These are phyloP conservation scores for Chaetomium strumarium DNA, from an alignment of 2,329 filamentous ascomycete species.

Conservation along the genomic window DNA sequence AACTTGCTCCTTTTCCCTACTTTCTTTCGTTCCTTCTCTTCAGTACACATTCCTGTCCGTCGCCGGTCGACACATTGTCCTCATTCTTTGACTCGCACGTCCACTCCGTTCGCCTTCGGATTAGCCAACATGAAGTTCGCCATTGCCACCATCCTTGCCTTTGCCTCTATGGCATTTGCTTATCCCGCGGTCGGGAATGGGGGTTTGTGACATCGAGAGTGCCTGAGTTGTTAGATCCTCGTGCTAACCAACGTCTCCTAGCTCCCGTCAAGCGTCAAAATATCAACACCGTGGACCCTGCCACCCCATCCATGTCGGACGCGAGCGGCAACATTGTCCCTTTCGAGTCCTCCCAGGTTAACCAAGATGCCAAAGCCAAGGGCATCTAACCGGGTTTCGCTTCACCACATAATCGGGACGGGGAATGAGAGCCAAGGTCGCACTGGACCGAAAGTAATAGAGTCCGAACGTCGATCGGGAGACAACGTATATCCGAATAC, in stretches of 20 bases:
- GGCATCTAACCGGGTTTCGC: constrained; percentile 30
- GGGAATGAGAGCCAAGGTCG: neutral
- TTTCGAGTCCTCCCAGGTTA: constrained; percentile 40
- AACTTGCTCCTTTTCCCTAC: neutral
- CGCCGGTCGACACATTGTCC: constrained; percentile 45
- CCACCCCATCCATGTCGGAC: constrained; percentile 42
- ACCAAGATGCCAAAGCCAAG: constrained; percentile 34
- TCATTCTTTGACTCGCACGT: constrained; percentile 27
- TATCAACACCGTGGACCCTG: constrained; percentile 29
- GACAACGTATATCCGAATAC: neutral
- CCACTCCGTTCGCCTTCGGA: constrained; percentile 18
- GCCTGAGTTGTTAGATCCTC: neutral
- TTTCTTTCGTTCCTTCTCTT: constrained; percentile 17
- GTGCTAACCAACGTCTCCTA: constrained; percentile 13
- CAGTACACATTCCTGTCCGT: constrained; percentile 34
- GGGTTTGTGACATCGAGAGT: constrained; percentile 18
- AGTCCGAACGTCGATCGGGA: neutral
- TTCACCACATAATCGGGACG: neutral
- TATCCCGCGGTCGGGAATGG: constrained; percentile 26
- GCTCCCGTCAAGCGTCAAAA: constrained; percentile 27
- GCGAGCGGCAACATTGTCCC: constrained; percentile 39
- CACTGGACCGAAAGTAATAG: neutral
- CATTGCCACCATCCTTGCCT: constrained; percentile 40
- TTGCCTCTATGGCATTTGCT: constrained; percentile 43
- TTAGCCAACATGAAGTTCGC: constrained; percentile 50